Percentiles rank a stretch among this genome's conserved stretches.
These are phyloP conservation scores for Passalora sequoiae DNA, from an alignment of 2,329 filamentous ascomycete species.

Conservation along the genomic window DNA sequence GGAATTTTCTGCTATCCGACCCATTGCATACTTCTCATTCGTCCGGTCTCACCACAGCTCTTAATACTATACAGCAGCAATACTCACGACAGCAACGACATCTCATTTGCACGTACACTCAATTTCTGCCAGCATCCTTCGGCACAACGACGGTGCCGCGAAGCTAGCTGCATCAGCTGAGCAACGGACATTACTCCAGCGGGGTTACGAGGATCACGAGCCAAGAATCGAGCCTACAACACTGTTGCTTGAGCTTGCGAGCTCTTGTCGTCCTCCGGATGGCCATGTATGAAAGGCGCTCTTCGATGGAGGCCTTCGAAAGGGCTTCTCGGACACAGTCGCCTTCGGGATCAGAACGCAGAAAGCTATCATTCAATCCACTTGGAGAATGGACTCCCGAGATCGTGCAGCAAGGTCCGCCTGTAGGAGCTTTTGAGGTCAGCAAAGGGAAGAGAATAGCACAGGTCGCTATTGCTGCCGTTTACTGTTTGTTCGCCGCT, in stretches of 20 bases:
- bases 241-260: not conserved
- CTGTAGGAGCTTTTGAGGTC: conserved; percentile 51
- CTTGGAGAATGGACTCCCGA: conserved; percentile 43
- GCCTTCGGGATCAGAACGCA: conserved; percentile 37
- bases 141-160: conserved; percentile 2
- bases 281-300: conserved; percentile 27
- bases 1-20: conserved; percentile 4
- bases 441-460: conserved; percentile 51
- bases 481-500: conserved; percentile 71
- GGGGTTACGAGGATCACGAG: conserved; percentile 11
- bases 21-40: conserved; percentile 4
- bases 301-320: conserved; percentile 26
- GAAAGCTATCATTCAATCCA: conserved; percentile 49
- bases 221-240: not conserved
- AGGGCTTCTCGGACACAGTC: conserved; percentile 27
- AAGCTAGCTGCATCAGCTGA: not conserved
- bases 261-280: conserved; percentile 13
- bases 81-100: not conserved
- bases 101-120: not conserved
- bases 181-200: conserved; percentile 6
- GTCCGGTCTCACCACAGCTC: not conserved
- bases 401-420: conserved; percentile 35
- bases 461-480: conserved; percentile 63
- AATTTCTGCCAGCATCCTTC: not conserved
- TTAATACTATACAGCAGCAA: conserved; percentile 3